Evolutionary conservation across 176 grass and related monocot genomes (phyloP).

Genomic region (Carex kokanica): DNA sequence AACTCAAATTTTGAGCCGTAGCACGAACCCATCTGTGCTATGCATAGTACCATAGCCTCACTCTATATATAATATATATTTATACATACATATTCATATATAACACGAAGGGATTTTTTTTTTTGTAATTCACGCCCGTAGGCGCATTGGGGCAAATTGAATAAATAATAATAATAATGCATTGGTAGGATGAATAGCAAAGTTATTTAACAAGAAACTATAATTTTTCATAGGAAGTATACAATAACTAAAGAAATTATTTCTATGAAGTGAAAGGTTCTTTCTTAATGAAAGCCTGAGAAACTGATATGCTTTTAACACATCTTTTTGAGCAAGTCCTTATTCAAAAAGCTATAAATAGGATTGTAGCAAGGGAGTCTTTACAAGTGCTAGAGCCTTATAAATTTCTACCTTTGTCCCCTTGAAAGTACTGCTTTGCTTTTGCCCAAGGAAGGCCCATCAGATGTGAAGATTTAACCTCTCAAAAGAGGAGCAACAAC

Average conservation of each 20-base stretch:
- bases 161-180: not conserved
- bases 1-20: too few species aligned
- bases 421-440: constrained; percentile 30
- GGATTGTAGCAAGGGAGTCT: constrained; percentile 29
- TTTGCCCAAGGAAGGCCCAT: constrained; percentile 27
- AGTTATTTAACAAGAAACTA: not conserved
- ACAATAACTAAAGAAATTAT: not conserved
- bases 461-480: constrained; percentile 24
- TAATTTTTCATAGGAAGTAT: not conserved
- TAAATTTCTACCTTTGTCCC: constrained; percentile 28
- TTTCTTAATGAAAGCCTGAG: constrained; percentile 12
- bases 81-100: too few species aligned
- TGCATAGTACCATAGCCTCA: too few species aligned
- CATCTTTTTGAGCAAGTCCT: constrained; percentile 22
- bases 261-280: not conserved
- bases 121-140: too few species aligned
- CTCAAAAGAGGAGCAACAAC: constrained; percentile 37
- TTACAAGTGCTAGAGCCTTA: constrained; percentile 21
- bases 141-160: not conserved
- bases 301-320: constrained; percentile 23
- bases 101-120: too few species aligned
- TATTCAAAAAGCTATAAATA: constrained; percentile 31
- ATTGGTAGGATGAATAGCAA: not conserved
- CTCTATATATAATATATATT: too few species aligned
- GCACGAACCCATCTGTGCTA: too few species aligned